Conservation (phyloP, 73 alveolate genomes). For the Symbiodinium pilosum region DNA sequence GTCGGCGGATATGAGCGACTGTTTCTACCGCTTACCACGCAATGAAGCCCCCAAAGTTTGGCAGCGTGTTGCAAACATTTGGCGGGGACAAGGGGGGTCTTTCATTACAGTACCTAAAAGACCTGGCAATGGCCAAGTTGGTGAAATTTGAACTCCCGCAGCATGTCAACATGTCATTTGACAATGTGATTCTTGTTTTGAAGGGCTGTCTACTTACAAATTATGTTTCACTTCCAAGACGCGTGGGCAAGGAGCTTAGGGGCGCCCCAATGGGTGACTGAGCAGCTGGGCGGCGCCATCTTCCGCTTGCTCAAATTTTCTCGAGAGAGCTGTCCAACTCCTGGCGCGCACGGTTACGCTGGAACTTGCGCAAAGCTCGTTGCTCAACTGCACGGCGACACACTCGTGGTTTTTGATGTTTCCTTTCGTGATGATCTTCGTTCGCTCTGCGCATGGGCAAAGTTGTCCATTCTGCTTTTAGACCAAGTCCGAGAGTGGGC, state of each 20-base stretch:
- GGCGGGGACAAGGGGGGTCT: background rate
- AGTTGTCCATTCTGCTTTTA: background rate
- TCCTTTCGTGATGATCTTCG: conserved; percentile 42
- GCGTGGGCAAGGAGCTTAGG: conserved; percentile 22
- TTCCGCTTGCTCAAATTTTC: conserved; percentile 29
- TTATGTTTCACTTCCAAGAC: background rate
- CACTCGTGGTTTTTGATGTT: background rate
- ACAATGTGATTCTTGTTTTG: background rate
- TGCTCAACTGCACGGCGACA: background rate
- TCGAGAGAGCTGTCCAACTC: background rate
- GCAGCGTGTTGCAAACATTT: background rate
- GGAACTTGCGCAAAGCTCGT: conserved; percentile 3
- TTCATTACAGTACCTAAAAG: background rate
- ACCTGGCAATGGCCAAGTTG: background rate
- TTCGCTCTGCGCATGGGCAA: conserved; percentile 1
- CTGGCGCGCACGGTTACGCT: background rate
- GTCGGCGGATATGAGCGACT: conserved; percentile 32
- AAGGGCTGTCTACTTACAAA: background rate
- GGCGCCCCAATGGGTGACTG: conserved; percentile 72
- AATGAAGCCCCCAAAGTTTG: conserved; percentile 1
- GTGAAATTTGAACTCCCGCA: background rate
- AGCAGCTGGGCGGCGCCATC: background rate
- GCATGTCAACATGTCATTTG: background rate
- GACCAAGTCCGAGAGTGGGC: background rate
- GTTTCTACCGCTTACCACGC: background rate